A percentile compares a stretch with the other conserved stretches of the same genome.
phyloP scores from a whole-genome alignment of 225 moss, liverwort and hornwort species.

The Antitrichia curtipendula region DNA sequence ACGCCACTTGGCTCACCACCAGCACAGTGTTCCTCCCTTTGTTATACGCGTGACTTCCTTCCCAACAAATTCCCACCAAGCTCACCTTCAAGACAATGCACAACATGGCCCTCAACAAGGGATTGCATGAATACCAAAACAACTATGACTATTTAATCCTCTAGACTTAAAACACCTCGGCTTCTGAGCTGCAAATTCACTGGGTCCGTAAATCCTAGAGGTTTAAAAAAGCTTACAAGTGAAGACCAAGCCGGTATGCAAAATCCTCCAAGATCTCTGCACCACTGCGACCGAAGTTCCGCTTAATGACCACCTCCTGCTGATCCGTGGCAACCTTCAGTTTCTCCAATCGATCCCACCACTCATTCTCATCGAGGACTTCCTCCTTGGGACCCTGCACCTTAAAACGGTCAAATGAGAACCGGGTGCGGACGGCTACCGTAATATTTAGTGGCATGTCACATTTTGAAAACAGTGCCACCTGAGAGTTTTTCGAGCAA shows the following conservation, averaged over 20 bases:
- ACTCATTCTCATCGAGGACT: slow-evolving; percentile 64
- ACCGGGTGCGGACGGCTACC: background rate
- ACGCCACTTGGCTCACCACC: slow-evolving; percentile 86
- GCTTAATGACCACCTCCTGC: slow-evolving; percentile 88
- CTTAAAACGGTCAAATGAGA: background rate
- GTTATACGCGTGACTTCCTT: slow-evolving; percentile 98
- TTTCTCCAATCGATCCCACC: slow-evolving; percentile 85
- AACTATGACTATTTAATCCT: background rate
- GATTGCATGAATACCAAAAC: background rate
- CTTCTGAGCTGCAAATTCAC: background rate
- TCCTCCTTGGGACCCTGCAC: slow-evolving; percentile 79
- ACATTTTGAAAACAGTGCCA: background rate
- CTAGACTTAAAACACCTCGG: background rate
- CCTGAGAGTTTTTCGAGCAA: background rate
- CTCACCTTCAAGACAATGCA: slow-evolving; percentile 50
- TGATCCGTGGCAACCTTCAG: slow-evolving; percentile 58
- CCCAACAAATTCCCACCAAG: slow-evolving; percentile 55
- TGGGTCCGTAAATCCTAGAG: background rate
- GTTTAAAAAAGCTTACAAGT: slow-evolving; percentile 54
- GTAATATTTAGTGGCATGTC: background rate
- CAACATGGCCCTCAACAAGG: slow-evolving; percentile 25
- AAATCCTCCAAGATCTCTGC: slow-evolving; percentile 67
- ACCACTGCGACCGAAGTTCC: slow-evolving; percentile 80
- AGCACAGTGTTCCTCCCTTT: slow-evolving; percentile 86
- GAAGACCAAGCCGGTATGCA: slow-evolving; percentile 63